Evolutionary conservation across 139 green algal genomes (phyloP), one percentile per base, ranked within the genome.

Genomic region (Chlorella sp.): DNA sequence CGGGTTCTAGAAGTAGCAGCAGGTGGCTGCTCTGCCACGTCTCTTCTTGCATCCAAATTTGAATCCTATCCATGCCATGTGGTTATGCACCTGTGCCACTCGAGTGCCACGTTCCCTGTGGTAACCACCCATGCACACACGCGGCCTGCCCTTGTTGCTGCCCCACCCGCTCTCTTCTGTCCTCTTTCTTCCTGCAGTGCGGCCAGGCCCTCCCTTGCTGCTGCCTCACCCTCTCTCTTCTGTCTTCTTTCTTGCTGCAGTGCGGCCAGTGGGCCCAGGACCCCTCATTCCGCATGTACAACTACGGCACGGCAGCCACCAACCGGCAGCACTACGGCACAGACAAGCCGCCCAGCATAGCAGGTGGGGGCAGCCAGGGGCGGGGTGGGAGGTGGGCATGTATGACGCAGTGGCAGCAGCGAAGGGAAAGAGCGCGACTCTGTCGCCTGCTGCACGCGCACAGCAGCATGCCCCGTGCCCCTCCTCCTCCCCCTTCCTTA

Each of bases 281-380:
- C 37, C 82, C 89, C 5, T 60, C 86, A 14, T 99, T 99, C 91
- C 89, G 91, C 40, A 86, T 99, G 89, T 99, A 95, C 86, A 97
- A 99, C 91, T 97, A 98, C 83, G 96, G 96, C 86, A 94, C 64
- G 37, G 21, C 66, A 2, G 92, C 91, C 2, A 83, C 88, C 53
- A 99, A 98, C 91, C 16, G 69, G 9, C 61, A 42, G 4, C 84
- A 90, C 39, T 99, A 99, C 90, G 77, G 81, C 57, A 30, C 39
- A 5, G 61, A 88, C 30, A 30, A 36, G 18, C 92, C 94, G 19
- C 95, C 96, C 37, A 96, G 98, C 91, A 83, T 99, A 19, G 95
- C 95, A 81, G 86, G 86, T 86, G 48, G 21, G 48, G 9, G 48
- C 48, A 57, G 48, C 48, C 48, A 53, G 39, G n/a, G n/a, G n/a